Percentiles rank a stretch among this genome's conserved stretches.
Conservation (phyloP, 371 early-diverging fungal genomes). For the Nematocida ausubeli region DNA sequence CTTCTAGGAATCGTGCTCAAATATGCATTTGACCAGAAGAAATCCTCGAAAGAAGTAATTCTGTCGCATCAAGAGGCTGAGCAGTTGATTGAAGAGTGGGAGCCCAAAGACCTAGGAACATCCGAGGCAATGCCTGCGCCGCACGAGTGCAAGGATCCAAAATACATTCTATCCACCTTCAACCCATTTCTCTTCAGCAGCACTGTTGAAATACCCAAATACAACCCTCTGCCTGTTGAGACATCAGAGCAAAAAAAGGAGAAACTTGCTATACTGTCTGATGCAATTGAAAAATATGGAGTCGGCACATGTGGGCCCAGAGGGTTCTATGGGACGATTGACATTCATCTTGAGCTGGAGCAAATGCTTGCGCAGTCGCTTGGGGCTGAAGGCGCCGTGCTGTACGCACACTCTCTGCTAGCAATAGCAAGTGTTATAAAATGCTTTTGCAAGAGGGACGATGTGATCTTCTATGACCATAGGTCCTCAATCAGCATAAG, state of each 20-base stretch:
- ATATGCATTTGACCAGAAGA: conserved; percentile 20
- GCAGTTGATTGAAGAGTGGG: conserved; percentile 49
- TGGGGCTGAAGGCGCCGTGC: conserved; percentile 81
- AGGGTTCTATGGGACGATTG: conserved; percentile 98
- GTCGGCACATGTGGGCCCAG: conserved; percentile 94
- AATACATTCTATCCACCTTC: conserved; percentile 27
- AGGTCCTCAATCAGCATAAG: conserved; percentile 62
- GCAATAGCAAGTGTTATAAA: conserved; percentile 87
- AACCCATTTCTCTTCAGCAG: conserved; percentile 33
- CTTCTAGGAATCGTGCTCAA: conserved; percentile 33
- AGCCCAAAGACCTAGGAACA: conserved; percentile 27
- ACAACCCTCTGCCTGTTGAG: conserved; percentile 12
- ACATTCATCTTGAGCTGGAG: conserved; percentile 92
- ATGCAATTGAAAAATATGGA: conserved; percentile 79
- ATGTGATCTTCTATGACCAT: conserved; percentile 76
- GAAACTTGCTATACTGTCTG: conserved; percentile 56
- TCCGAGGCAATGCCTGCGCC: background rate
- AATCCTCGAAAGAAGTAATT: conserved; percentile 9
- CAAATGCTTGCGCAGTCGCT: conserved; percentile 78
- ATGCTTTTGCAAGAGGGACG: conserved; percentile 91
- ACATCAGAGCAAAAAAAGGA: conserved; percentile 31
- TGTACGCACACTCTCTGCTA: conserved; percentile 92
- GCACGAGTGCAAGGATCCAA: background rate
- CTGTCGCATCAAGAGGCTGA: conserved; percentile 23
- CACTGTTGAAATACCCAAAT: background rate